A percentile compares a stretch with the other conserved stretches of the same genome.
phyloP scores from a whole-genome alignment of 192 early-diverging fungal species.

The Podila verticillata region DNA sequence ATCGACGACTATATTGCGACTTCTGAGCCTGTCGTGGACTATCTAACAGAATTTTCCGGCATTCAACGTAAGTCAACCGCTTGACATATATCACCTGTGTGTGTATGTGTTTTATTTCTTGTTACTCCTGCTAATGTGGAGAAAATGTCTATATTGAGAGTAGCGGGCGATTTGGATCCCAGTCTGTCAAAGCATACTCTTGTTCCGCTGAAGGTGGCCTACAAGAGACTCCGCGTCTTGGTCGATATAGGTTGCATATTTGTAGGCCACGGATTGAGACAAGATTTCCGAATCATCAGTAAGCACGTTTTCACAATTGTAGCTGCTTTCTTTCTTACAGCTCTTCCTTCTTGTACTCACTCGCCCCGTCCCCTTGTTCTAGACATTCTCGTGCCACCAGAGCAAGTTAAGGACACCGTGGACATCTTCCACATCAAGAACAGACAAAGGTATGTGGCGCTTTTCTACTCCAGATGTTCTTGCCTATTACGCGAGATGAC shows the following conservation, averaged over 20 bases:
- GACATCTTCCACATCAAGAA: conserved; percentile 88
- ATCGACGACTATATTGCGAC: conserved; percentile 97
- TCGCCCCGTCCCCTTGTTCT: neutral
- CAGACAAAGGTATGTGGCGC: conserved; percentile 67
- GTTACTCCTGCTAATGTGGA: no score
- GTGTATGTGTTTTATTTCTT: conserved; percentile 11
- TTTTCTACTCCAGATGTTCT: neutral
- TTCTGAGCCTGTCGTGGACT: conserved; percentile 88
- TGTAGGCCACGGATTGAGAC: conserved; percentile 94
- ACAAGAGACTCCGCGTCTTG: conserved; percentile 89
- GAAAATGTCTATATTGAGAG: no score
- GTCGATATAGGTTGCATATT: conserved; percentile 92
- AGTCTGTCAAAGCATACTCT: conserved; percentile 76
- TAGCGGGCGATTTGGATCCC: conserved; percentile 86
- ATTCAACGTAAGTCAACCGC: conserved; percentile 70
- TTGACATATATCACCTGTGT: no score
- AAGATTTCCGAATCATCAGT: conserved; percentile 97
- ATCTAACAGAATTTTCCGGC: conserved; percentile 94
- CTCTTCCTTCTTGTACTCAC: neutral
- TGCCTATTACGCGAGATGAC: neutral
- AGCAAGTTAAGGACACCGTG: conserved; percentile 94
- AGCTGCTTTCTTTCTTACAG: neutral
- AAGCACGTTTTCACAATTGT: conserved; percentile 50
- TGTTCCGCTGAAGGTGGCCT: conserved; percentile 92
- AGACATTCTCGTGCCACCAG: conserved; percentile 88